Conservation (phyloP, 257 asterid genomes). For the Solanum paucissectum region DNA sequence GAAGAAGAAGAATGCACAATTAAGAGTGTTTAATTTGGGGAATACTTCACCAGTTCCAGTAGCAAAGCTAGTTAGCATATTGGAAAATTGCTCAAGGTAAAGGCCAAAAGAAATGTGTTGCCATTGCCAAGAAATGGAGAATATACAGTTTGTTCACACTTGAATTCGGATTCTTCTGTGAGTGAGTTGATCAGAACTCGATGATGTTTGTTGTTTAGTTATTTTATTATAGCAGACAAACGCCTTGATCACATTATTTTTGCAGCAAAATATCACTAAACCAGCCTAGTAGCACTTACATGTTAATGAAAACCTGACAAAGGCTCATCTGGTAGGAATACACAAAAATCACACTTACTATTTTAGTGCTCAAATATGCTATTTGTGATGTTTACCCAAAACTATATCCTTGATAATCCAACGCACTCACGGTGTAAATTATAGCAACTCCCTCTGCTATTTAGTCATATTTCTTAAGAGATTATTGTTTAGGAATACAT, state of each 20-base stretch:
- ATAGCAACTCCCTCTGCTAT: neutral
- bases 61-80: neutral
- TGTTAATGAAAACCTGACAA: neutral
- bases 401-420: neutral
- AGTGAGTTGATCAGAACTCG: neutral
- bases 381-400: too few species aligned
- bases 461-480: too few species aligned
- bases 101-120: neutral
- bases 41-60: too few species aligned
- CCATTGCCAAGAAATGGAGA: conserved; percentile 21
- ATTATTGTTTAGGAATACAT: too few species aligned
- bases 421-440: neutral
- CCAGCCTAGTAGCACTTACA: neutral
- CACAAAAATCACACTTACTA: neutral
- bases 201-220: neutral
- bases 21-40: neutral
- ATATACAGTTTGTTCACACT: neutral
- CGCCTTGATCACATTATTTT: neutral
- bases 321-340: neutral
- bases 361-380: neutral
- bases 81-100: too few species aligned
- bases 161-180: neutral
- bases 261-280: neutral
- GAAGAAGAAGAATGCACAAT: too few species aligned
- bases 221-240: neutral